Base-by-base conservation (phyloP, 257 asterid species). In the Fraxinus excelsior region DNA sequence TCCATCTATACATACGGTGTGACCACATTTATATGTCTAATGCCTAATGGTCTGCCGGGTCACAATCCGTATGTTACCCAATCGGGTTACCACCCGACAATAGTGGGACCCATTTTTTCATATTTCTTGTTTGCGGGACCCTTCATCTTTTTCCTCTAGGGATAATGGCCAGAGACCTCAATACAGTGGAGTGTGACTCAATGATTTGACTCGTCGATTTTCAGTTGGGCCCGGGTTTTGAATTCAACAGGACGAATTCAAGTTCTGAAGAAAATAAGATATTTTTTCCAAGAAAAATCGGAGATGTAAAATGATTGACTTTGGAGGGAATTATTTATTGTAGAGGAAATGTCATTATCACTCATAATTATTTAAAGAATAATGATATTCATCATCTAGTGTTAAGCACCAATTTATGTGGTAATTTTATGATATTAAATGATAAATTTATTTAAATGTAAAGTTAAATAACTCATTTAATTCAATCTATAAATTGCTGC, bases 31-130 rank as follows among this genome's bases (percentile, higher is more conserved):
- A 2, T 62, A 40, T 13, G 7, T 7, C 31, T 7, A 58, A 40
- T 13, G 7, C 2, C 31, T 7, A 58, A 21, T 4, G 68, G 31
- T 23, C 31, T 3, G 12, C 68, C 68, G 68, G 68, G 32, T 62
- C 68, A 62, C 68, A 23, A 26, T 62, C 68, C 68, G 19, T 25
- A n/a, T 62, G 68, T 10, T 26, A 62, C 68, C 68, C 35, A 62
- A 25, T 16, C 68, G 68, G 68, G 35, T 11, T 62, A 62, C 68
- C 21, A 26, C 68, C n/a, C 68, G 68, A 62, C 68, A 62, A 25
- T 23, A 62, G 68, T 25, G 35, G 68, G 35, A 23, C 68, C 23
- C 35, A 62, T 10, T 62, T 25, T 62, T 62, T 0, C 68, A 62
- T 62, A 11, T 62, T 62, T 62, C 7, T 62, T 1, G 7, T 62